Percentiles rank a stretch among this genome's conserved stretches.
Conservation (phyloP, 1,284 basidiomycete species). For the Pseudozyma hubeiensis region DNA sequence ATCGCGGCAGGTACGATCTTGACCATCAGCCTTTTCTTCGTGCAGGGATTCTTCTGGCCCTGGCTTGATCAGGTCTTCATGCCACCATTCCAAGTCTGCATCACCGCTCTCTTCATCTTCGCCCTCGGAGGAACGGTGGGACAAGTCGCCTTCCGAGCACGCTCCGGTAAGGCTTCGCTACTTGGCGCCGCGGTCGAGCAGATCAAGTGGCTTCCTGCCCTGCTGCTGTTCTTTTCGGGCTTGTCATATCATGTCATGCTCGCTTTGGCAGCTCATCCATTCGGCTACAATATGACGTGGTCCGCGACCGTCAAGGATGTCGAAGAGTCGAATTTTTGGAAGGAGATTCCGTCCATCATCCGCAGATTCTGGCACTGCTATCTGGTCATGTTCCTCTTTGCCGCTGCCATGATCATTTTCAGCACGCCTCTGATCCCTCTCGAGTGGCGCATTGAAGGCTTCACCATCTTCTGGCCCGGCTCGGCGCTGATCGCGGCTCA, state of each 20-base stretch:
- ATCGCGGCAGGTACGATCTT: conserved; percentile 78
- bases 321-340: conserved; percentile 78
- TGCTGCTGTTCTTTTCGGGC: conserved; percentile 40
- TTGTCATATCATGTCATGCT: conserved; percentile 72
- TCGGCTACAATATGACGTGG: conserved; percentile 87
- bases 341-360: conserved; percentile 82
- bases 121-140: conserved; percentile 78
- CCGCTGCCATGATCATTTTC: conserved; percentile 73
- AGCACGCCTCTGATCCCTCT: conserved; percentile 70
- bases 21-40: conserved; percentile 78
- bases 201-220: conserved; percentile 79
- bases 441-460: conserved; percentile 73
- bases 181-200: conserved; percentile 73
- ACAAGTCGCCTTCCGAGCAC: conserved; percentile 74
- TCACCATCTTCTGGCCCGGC: conserved; percentile 40
- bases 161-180: not conserved
- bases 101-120: conserved; percentile 82
- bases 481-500: conserved; percentile 19
- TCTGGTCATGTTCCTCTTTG: conserved; percentile 73
- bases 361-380: conserved; percentile 43
- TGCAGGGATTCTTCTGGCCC: conserved; percentile 77
- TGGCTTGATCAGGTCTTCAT: conserved; percentile 76
- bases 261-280: conserved; percentile 81
- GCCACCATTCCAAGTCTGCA: conserved; percentile 76
- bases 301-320: conserved; percentile 64